Percentiles rank a stretch among this genome's conserved stretches.
Evolutionary conservation across 2,329 filamentous ascomycete species (phyloP).

Genomic region (Aspergillus sp.): DNA sequence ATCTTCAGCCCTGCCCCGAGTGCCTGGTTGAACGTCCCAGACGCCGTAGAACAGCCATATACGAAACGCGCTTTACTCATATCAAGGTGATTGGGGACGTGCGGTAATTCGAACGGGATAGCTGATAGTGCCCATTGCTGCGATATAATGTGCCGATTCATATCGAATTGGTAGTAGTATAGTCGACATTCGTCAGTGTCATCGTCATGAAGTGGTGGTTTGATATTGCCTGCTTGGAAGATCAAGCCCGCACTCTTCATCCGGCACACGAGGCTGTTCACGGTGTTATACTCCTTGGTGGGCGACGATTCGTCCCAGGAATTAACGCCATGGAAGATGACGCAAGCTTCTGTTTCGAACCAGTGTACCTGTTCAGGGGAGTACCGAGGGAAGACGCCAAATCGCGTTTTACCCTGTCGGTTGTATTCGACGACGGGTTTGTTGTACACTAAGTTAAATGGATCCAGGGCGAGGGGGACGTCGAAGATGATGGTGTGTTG

Average conservation of each 20-base stretch:
- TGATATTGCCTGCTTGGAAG: slow-evolving; percentile 61
- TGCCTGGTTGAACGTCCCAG: slow-evolving; percentile 6
- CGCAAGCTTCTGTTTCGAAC: slow-evolving; percentile 64
- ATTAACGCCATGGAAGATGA: slow-evolving; percentile 69
- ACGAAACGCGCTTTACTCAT: slow-evolving; percentile 59
- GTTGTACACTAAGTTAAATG: slow-evolving; percentile 36
- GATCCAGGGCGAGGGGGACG: slow-evolving; percentile 61
- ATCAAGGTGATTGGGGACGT: slow-evolving; percentile 48
- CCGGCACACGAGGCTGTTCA: slow-evolving; percentile 63
- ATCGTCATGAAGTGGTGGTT: slow-evolving; percentile 47
- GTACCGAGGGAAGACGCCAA: slow-evolving; percentile 63
- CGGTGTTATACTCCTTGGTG: slow-evolving; percentile 28
- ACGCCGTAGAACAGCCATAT: slow-evolving; percentile 60
- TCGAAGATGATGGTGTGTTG: slow-evolving; percentile 64
- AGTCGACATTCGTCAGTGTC: slow-evolving; percentile 58
- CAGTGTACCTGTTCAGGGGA: slow-evolving; percentile 55
- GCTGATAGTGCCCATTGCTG: slow-evolving; percentile 62
- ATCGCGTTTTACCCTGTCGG: slow-evolving; percentile 52
- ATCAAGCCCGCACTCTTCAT: slow-evolving; percentile 62
- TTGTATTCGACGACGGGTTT: slow-evolving; percentile 57
- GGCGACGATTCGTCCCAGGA: slow-evolving; percentile 55
- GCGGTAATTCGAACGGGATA: slow-evolving; percentile 66
- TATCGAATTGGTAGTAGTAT: slow-evolving; percentile 62
- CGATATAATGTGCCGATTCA: slow-evolving; percentile 38
- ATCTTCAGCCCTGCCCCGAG: slow-evolving; percentile 3